A percentile compares a stretch with the other conserved stretches of the same genome.
These are phyloP conservation scores for Rhodocollybia butyracea DNA, from an alignment of 768 basidiomycete species.

Conservation along the genomic window DNA sequence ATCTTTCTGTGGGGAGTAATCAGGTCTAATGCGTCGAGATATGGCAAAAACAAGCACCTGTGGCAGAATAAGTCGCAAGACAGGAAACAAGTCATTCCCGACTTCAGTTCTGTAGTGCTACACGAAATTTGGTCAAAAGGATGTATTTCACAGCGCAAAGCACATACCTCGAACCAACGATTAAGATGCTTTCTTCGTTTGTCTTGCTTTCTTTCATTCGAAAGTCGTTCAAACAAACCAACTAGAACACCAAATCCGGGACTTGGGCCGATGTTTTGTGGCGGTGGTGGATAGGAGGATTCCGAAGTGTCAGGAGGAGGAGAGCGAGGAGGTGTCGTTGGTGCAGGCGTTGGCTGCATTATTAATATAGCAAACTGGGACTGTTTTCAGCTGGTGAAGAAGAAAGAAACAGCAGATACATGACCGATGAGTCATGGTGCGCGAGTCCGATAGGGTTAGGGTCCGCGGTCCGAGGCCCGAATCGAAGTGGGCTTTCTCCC, in stretches of 20 bases:
- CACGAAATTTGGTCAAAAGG: background rate
- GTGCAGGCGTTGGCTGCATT: slow-evolving; percentile 53
- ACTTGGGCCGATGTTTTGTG: slow-evolving; percentile 56
- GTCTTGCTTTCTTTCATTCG: slow-evolving; percentile 70
- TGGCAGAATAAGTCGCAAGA: slow-evolving; percentile 85
- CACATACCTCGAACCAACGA: slow-evolving; percentile 78
- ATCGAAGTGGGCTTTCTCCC: background rate
- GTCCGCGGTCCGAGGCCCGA: background rate
- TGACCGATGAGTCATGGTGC: background rate
- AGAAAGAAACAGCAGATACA: background rate
- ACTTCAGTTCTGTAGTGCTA: slow-evolving; percentile 86
- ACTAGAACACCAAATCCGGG: slow-evolving; percentile 68
- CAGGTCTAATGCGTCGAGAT: background rate
- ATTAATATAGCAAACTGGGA: background rate
- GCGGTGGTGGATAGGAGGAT: slow-evolving; percentile 49
- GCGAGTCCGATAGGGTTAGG: background rate
- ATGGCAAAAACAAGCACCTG: slow-evolving; percentile 49
- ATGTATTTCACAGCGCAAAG: slow-evolving; percentile 1
- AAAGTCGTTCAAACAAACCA: slow-evolving; percentile 72
- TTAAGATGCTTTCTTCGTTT: slow-evolving; percentile 66
- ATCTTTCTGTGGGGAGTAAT: slow-evolving; percentile 68
- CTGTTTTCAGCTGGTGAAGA: background rate
- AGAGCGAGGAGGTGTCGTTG: slow-evolving; percentile 49
- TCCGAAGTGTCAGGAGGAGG: slow-evolving; percentile 49
- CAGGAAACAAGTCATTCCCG: slow-evolving; percentile 86